Evolutionary conservation across 225 moss, liverwort and hornwort species (phyloP).

Genomic region (Straminergon stramineum): DNA sequence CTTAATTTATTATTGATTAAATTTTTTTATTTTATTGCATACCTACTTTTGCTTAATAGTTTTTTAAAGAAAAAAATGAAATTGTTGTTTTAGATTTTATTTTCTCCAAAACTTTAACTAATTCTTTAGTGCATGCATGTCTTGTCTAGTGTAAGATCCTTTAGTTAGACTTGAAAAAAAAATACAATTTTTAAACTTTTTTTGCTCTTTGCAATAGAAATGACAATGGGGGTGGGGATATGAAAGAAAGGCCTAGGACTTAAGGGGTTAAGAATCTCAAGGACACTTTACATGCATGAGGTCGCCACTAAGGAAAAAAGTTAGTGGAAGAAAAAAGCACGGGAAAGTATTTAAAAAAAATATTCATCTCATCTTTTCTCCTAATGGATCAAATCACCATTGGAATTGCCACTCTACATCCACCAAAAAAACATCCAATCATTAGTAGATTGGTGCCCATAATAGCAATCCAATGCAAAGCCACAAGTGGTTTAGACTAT

Average conservation of each 20-base stretch:
- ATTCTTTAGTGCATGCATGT: neutral
- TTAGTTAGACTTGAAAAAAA: rapidly evolving
- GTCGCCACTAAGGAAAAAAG: rapidly evolving
- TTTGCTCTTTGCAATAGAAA: neutral
- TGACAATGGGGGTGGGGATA: rapidly evolving
- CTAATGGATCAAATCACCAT: neutral
- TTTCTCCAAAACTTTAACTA: neutral
- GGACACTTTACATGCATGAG: neutral
- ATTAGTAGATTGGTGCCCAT: rapidly evolving
- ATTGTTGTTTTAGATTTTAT: no score
- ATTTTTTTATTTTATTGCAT: neutral
- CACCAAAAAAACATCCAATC: neutral
- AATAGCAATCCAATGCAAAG: neutral
- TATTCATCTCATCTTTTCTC: neutral
- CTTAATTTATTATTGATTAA: neutral
- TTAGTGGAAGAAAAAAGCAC: rapidly evolving
- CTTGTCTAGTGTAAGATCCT: neutral
- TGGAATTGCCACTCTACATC: neutral
- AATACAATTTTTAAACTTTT: rapidly evolving
- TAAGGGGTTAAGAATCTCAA: no score
- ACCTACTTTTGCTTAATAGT: rapidly evolving
- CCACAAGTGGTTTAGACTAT: neutral
- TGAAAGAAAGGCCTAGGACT: neutral
- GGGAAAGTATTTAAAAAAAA: no score
- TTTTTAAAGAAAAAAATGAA: neutral